Evolutionary conservation across 2,329 filamentous ascomycete species (phyloP).

Genomic region (Pseudogymnoascus sp.): DNA sequence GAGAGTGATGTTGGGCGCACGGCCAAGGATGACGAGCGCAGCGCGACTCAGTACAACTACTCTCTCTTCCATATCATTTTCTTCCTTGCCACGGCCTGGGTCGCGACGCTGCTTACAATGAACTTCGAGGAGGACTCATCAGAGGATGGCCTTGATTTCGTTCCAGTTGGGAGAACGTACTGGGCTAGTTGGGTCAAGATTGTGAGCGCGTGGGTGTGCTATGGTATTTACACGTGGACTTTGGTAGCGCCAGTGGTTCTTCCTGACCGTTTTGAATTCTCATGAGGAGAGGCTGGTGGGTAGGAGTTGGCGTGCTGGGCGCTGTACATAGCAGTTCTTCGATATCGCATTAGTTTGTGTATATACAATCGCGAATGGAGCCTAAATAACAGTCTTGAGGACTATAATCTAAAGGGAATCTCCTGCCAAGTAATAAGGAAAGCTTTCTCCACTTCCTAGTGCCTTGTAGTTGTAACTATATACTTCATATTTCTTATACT

Average conservation of each 20-base stretch:
- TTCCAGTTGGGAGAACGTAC: conserved; percentile 87
- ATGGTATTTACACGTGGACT: conserved; percentile 89
- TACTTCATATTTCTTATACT: background rate
- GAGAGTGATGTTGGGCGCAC: conserved; percentile 53
- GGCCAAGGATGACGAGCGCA: conserved; percentile 78
- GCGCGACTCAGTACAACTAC: conserved; percentile 91
- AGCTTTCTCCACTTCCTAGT: background rate
- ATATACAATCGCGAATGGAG: background rate
- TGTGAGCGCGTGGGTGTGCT: conserved; percentile 93
- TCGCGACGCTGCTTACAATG: conserved; percentile 81
- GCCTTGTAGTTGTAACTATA: background rate
- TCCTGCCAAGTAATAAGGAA: background rate
- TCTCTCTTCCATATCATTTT: conserved; percentile 95
- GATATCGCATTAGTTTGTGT: background rate
- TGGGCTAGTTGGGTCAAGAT: conserved; percentile 99
- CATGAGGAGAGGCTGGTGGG: conserved; percentile 16
- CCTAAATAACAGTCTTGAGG: background rate
- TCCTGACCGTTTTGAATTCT: conserved; percentile 74
- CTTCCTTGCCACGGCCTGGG: conserved; percentile 92
- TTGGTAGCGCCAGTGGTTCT: conserved; percentile 77
- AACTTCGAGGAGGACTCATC: conserved; percentile 61
- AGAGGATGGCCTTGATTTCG: conserved; percentile 68
- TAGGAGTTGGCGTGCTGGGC: background rate
- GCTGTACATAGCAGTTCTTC: conserved; percentile 1
- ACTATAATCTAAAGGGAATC: background rate